Base-by-base conservation (phyloP, 176 grass and related monocot genomes). In the Cymbopogon citratus region DNA sequence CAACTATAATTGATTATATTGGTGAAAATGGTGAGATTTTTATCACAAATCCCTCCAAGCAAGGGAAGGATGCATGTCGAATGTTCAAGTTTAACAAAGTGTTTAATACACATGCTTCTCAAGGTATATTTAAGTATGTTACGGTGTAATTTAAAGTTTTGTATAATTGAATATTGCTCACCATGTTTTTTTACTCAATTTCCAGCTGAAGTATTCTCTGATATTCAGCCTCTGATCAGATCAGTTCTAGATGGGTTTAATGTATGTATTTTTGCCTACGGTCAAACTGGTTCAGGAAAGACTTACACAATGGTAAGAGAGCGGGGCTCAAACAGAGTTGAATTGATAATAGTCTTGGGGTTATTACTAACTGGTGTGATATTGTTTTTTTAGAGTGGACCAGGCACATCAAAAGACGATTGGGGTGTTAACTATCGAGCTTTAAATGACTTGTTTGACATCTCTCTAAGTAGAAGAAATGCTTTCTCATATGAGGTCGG, bases 71-170 rank as follows among this genome's bases (percentile, higher is more conserved):
- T 80, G 93, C 51, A 5, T 88, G 90, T 80, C 85, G 89, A 71
- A 85, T 94, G 89, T 99, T 99, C 87, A 99, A 96, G 88, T 99
- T 99, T 77, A 99, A 99, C 77, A 99, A 99, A 71, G 93, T 96
- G 29, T 96, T 93, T 70, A 56, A 27, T 71, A 79, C 89, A 73
- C 60, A 75, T 85, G 67, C 78, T 82, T 93, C 97, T 88, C 97
- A 99, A 99, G 91, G 97, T 99, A 94, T 81, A 65, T 63, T 84
- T 25, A 63, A 67, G n/a, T 83, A 54, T 49, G 36, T 31, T 21
- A 70, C 21, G 34, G n/a, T 71, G 52, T 5, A 52, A 81, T 67
- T 3, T 51, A 10, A 38, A 80, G 21, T 51, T 83, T 13, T 35
- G 15, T 67, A 45, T 60, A 0, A 5, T 73, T 78, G n/a, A 82